Conservation (phyloP, 352 stramenopile species). For the Globisporangium polare region DNA sequence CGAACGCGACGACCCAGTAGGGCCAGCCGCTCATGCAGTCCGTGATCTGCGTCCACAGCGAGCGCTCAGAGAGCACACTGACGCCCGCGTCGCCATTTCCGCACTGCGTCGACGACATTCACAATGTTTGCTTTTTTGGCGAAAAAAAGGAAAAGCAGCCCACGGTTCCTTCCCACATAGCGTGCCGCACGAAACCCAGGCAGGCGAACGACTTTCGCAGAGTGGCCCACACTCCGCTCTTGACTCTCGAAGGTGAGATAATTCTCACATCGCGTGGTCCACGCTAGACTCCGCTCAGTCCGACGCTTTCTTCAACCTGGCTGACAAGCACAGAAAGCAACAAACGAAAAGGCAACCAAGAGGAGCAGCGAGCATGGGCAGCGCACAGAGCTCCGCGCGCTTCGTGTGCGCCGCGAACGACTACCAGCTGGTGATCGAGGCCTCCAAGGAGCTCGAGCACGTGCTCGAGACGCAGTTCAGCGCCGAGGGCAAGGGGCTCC, state of each 20-base stretch:
- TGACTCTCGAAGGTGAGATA: no score
- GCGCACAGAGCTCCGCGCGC: neutral
- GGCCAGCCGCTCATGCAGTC: neutral
- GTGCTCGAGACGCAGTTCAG: slow-evolving; percentile 59
- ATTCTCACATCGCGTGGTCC: neutral
- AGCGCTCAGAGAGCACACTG: neutral
- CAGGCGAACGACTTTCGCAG: no score
- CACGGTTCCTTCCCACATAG: neutral
- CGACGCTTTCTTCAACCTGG: neutral
- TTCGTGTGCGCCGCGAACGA: slow-evolving; percentile 57
- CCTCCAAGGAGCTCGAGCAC: slow-evolving; percentile 78
- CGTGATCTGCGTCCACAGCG: slow-evolving; percentile 2
- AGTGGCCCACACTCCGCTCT: no score
- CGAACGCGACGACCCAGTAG: neutral
- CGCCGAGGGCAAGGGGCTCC: slow-evolving; percentile 62
- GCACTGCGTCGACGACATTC: neutral
- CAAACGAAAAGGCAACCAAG: neutral
- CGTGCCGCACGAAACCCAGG: no score
- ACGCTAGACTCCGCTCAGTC: neutral
- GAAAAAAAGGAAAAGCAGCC: neutral
- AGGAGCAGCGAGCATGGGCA: neutral
- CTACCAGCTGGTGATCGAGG: slow-evolving; percentile 80
- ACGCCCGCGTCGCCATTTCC: neutral
- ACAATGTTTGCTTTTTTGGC: neutral
- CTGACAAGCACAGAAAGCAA: neutral